phyloP scores from a whole-genome alignment of 129 eudicot genomes.

The Escallonia herrerae region DNA sequence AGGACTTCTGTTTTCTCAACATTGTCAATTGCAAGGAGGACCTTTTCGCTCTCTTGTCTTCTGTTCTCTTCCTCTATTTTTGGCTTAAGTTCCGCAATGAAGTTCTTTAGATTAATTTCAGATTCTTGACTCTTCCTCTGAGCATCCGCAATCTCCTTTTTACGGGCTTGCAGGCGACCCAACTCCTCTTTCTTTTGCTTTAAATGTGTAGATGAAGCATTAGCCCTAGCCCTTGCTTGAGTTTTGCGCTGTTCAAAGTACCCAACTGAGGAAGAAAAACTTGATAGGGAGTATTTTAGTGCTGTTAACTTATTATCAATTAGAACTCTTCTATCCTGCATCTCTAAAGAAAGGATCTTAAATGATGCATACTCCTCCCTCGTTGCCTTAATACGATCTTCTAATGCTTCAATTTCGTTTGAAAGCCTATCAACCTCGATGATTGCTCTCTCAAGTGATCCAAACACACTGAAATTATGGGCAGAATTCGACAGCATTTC shows the following conservation, averaged over 20 bases:
- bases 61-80: constrained; percentile 72
- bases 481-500: constrained; percentile 56
- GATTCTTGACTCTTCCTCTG: constrained; percentile 34
- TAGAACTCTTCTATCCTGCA: constrained; percentile 38
- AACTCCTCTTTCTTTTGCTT: constrained; percentile 37
- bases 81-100: constrained; percentile 23
- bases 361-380: constrained; percentile 31
- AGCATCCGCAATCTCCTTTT: constrained; percentile 30
- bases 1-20: constrained; percentile 35
- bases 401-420: constrained; percentile 35
- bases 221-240: constrained; percentile 38
- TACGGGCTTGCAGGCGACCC: constrained; percentile 34
- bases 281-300: constrained; percentile 44
- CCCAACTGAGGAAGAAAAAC: constrained; percentile 55
- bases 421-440: constrained; percentile 45
- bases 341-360: constrained; percentile 26
- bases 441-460: constrained; percentile 57
- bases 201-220: constrained; percentile 27
- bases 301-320: constrained; percentile 56
- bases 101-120: constrained; percentile 46
- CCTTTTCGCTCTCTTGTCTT: constrained; percentile 64
- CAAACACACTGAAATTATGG: constrained; percentile 24
- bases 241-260: constrained; percentile 86
- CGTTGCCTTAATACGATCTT: constrained; percentile 29
- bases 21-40: constrained; percentile 81